Base-by-base conservation (phyloP, 257 asterid genomes). In the Paraleonurus japonicus region DNA sequence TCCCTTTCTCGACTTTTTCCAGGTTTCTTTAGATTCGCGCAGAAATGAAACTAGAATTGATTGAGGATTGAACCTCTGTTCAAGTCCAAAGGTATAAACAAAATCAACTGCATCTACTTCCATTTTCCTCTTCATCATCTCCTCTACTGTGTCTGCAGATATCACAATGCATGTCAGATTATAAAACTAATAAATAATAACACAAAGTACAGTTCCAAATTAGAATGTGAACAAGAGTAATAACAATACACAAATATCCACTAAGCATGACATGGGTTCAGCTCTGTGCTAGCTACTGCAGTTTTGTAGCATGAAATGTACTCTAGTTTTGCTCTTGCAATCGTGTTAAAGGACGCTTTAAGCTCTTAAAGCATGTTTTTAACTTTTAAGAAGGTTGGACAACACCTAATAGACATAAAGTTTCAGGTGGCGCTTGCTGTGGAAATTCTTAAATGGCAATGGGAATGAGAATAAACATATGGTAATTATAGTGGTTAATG, bases 81-180 rank as follows among this genome's bases (percentile, higher is more conserved):
- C 86, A 20, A 90, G 81, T 59, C 87, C 96, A 71, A 88, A 89
- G 77, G 88, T 82, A 72, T 77, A 86, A 11, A 72, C 82, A 57
- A 89, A 33, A 79, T 93, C 89, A 80, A 86, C 92, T 27, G 96
- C 96, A 37, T 87, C 88, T 70, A 93, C 84, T 76, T 80, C 92
- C 97, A 79, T 81, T 70, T 81, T 86, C 19, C 76, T 79, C 80
- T 83, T 87, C 45, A 86, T 30, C 95, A 84, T 76, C 60, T 70
- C 83, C 57, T 86, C 92, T 69, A 89, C 79, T 53, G 82, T 71
- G 19, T 88, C 98, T 93, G 89, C 78, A 83, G 50, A 70, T 61
- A 19, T 76, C 71, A 82, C 28, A 55, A 48, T 2, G 30, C 68
- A 59, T 33, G 55, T 77, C 61, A 70, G 80, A 35, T 10, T 63